Percentiles rank a stretch among this genome's conserved stretches.
Evolutionary conservation across 1,284 basidiomycete species (phyloP).

Genomic region (Mycena sp.): DNA sequence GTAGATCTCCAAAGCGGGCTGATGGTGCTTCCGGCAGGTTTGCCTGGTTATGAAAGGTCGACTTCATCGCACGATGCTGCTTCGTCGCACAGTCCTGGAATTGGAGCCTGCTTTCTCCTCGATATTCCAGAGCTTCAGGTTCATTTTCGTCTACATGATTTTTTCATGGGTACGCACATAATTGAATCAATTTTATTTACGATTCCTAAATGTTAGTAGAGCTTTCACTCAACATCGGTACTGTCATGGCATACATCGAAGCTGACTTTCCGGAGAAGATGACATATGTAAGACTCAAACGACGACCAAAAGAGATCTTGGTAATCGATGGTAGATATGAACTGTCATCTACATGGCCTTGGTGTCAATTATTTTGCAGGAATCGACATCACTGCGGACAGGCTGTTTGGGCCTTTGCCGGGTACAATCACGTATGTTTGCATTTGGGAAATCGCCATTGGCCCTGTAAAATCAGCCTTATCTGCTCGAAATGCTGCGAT

Average conservation of each 20-base stretch:
- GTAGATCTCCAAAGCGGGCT: slow-evolving; percentile 63
- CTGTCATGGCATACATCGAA: slow-evolving; percentile 63
- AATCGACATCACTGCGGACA: slow-evolving; percentile 82
- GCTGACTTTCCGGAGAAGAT: slow-evolving; percentile 58
- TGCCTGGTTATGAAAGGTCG: slow-evolving; percentile 73
- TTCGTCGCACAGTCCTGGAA: slow-evolving; percentile 40
- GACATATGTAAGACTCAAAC: slow-evolving; percentile 39
- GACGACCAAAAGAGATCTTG: slow-evolving; percentile 51
- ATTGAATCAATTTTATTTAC: slow-evolving; percentile 5
- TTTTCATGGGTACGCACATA: slow-evolving; percentile 81
- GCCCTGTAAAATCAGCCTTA: slow-evolving; percentile 66
- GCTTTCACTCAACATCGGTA: slow-evolving; percentile 78
- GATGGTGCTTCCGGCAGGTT: slow-evolving; percentile 76
- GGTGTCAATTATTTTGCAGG: slow-evolving; percentile 52
- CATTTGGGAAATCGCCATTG: slow-evolving; percentile 86
- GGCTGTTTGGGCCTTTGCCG: slow-evolving; percentile 89
- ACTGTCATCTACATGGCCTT: background rate
- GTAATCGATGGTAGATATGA: slow-evolving; percentile 68
- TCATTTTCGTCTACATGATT: slow-evolving; percentile 82
- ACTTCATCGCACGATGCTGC: slow-evolving; percentile 31
- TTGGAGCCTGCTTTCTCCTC: slow-evolving; percentile 67
- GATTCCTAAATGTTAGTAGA: slow-evolving; percentile 57
- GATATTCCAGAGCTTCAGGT: slow-evolving; percentile 76
- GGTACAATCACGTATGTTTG: slow-evolving; percentile 88
- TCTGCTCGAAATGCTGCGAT: slow-evolving; percentile 65